Evolutionary conservation across 805 yeast genomes (phyloP), one percentile per base, ranked within the genome.

Genomic region (Lipomyces yamanashiensis): DNA sequence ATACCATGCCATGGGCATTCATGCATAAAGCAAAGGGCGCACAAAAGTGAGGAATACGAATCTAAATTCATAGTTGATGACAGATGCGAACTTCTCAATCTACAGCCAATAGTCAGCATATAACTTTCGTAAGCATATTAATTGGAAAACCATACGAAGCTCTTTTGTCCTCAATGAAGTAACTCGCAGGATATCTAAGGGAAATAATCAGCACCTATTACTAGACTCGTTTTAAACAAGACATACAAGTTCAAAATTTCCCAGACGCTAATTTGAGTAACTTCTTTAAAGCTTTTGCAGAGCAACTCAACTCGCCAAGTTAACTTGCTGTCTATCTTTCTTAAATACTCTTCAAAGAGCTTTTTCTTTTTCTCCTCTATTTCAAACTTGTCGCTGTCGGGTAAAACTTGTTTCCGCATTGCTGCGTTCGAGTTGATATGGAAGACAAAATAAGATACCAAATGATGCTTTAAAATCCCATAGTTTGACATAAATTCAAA

Each of bases 1-100:
- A 4, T 52, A 62, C 66, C 63, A 54, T 64, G 68, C 68, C 68
- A 64, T 8, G 68, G 68, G 48, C 68, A 64, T 13, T 62, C 68
- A 43, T 64, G 68, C 63, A 63, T 58, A 28, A 48, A 64, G 41
- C 68, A 64, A 13, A 63, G 59, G 13, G 66, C 44, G 33, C 68
- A 64, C 12, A 64, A 54, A n/a, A 64, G 63, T 8, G 68, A 64
- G 15, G 66, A 33, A 36, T 64, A 64, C 1, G 68, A 64, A 36
- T 64, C 68, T 13, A 64, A 58, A 28, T 40, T 63, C 23, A 40
- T 43, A 15, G 61, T 47, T 9, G 57, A 21, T 17, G 65, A 33
- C 8, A 59, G 7, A 34, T 63, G 57, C 6, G 64, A 60, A 36
- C 62, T 63, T 23, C 67, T 58, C n/a, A 63, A 51, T 21, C 67